phyloP scores from a whole-genome alignment of 106 monocot genomes.

The Ottelia alismoides region DNA sequence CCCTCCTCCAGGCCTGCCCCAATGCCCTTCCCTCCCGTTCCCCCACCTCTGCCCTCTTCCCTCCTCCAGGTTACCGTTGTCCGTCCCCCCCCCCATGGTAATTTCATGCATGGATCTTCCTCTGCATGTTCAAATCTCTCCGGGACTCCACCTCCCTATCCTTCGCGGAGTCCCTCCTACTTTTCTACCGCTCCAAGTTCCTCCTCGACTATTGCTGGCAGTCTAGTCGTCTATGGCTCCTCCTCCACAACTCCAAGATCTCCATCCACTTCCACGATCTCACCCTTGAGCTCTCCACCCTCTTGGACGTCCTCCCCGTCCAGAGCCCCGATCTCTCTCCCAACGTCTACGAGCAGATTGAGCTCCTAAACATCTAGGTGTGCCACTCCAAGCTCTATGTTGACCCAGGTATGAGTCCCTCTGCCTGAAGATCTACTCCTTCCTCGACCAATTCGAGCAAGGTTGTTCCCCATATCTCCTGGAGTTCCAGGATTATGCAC shows the following conservation, averaged over 20 bases:
- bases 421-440: constrained; percentile 25
- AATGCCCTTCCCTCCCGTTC: too few relatives aligned
- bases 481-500: too few relatives aligned
- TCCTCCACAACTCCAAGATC: too few relatives aligned
- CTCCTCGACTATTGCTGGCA: constrained; percentile 55
- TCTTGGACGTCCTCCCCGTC: constrained; percentile 61
- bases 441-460: too few relatives aligned
- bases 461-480: too few relatives aligned
- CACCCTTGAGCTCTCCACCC: constrained; percentile 47
- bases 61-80: too few relatives aligned
- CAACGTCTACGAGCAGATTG: constrained; percentile 38
- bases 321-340: constrained; percentile 12
- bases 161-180: constrained; percentile 60
- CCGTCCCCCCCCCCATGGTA: too few relatives aligned
- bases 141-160: constrained; percentile 20
- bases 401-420: constrained; percentile 35
- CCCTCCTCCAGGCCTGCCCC: too few relatives aligned
- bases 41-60: too few relatives aligned
- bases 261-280: too few relatives aligned
- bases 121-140: constrained; percentile 47
- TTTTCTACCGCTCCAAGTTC: constrained; percentile 32
- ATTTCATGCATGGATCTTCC: too few relatives aligned
- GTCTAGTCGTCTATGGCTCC: constrained; percentile 43
- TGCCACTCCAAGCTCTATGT: constrained; percentile 21
- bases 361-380: constrained; percentile 27